Evolutionary conservation across 306 rosid species (phyloP).

Genomic region (Mimosa pudica): DNA sequence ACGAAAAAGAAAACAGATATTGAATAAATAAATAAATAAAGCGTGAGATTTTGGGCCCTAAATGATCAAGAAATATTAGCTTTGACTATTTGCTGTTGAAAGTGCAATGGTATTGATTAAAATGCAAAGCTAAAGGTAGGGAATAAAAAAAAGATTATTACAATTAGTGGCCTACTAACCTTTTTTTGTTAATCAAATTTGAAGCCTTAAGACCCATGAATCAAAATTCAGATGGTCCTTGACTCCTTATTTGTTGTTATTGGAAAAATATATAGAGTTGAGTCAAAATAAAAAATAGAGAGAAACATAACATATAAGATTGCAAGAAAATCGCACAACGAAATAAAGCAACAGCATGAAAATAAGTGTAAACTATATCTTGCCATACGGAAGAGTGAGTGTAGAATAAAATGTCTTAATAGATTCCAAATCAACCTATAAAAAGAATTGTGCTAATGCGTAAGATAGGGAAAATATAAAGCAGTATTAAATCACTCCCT

Average conservation of each 20-base stretch:
- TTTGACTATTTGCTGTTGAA: slow-evolving; percentile 60
- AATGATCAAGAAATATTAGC: slow-evolving; percentile 32
- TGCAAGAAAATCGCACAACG: background rate
- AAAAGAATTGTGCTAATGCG: background rate
- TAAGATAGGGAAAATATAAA: background rate
- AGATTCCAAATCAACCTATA: background rate
- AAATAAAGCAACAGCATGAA: background rate
- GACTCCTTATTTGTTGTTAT: background rate
- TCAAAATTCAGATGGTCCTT: slow-evolving; percentile 11
- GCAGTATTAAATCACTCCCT: background rate
- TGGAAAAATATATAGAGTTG: background rate
- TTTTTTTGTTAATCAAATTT: slow-evolving; percentile 30
- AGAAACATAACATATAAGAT: no score
- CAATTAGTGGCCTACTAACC: slow-evolving; percentile 3
- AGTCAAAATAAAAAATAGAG: no score
- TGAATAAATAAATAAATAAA: slow-evolving; percentile 4
- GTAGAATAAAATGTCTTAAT: background rate
- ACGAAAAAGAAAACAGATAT: background rate
- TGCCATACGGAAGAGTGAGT: background rate
- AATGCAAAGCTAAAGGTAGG: slow-evolving; percentile 56
- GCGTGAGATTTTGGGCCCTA: slow-evolving; percentile 33
- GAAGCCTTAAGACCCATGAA: slow-evolving; percentile 29
- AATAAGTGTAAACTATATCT: background rate
- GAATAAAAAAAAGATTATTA: slow-evolving; percentile 31
- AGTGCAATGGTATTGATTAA: slow-evolving; percentile 57